Evolutionary conservation across 768 basidiomycete genomes (phyloP), one percentile per base, ranked within the genome.

Genomic region (Strobilomyces dryophilus): DNA sequence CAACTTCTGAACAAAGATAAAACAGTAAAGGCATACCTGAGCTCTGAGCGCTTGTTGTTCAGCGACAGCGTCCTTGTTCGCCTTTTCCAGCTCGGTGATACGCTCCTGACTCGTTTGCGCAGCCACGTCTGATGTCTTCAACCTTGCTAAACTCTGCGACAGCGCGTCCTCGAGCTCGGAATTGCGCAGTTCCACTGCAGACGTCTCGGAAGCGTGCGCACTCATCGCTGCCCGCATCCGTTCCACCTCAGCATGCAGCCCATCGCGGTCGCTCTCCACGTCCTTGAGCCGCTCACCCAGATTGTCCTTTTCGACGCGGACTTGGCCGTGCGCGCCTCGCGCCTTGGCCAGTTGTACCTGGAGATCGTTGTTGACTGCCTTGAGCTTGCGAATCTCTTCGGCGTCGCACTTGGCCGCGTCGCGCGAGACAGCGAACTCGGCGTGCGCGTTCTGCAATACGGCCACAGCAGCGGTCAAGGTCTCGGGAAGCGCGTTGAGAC

Each of bases 281-380:
- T 73, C 73, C 21, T 66, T 71, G 29, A 89, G 70, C 56, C 87
- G 86, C 57, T 90, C 87, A 20, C 62, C 69, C 43, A 90, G 66
- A 35, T 80, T 72, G 45, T 92, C 90, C 70, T 91, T 93, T 74
- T 93, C 90, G 14, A 88, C 88, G 15, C 87, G 82, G 6, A 87
- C 79, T 63, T 88, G 85, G 1, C 89, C 88, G 60, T 89, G 84
- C 14, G 83, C 82, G 20, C 83, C 81, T 49, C 88, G 85, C 46
- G 90, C 86, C 70, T 89, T 89, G 12, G 82, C 79, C 11, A 92
- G 61, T 61, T 90, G 85, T 32, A 83, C 72, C 61, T 90, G 88
- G 45, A 82, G 75, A 8, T 92, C 89, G 8, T 79, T 72, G 64
- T 89, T 90, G 17, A 74, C 61, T 1, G 60, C 53, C 53, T 69